phyloP scores from a whole-genome alignment of 495 filamentous ascomycete genomes.

The Collariella sp. region DNA sequence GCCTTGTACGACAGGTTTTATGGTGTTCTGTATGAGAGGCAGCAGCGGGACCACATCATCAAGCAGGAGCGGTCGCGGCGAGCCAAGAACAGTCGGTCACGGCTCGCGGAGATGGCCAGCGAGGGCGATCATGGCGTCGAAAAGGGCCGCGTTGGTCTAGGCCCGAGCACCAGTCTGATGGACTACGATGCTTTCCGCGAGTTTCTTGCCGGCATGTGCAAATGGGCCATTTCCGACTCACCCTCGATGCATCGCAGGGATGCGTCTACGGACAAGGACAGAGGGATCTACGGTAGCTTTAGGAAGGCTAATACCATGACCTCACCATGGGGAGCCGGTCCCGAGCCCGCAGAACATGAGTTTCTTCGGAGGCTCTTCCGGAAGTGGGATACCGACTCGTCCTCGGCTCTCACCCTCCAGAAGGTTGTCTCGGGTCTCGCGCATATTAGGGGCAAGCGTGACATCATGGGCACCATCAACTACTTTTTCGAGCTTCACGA shows the following conservation, averaged over 20 bases:
- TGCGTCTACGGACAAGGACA: slow-evolving; percentile 44
- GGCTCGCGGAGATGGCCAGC: slow-evolving; percentile 40
- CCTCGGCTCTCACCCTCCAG: slow-evolving; percentile 69
- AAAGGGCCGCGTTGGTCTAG: slow-evolving; percentile 79
- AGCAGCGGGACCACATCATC: slow-evolving; percentile 69
- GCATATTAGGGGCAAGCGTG: slow-evolving; percentile 78
- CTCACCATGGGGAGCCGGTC: slow-evolving; percentile 66
- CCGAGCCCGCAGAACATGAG: slow-evolving; percentile 87
- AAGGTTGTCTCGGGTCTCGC: slow-evolving; percentile 88
- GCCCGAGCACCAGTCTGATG: slow-evolving; percentile 83
- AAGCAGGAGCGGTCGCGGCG: slow-evolving; percentile 65
- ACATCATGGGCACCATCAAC: slow-evolving; percentile 94
- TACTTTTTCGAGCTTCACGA: slow-evolving; percentile 98
- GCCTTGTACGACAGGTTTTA: slow-evolving; percentile 92
- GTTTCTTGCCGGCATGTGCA: slow-evolving; percentile 77
- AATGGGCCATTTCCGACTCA: slow-evolving; percentile 80
- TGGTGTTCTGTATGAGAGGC: slow-evolving; percentile 77
- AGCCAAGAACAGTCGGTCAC: slow-evolving; percentile 49
- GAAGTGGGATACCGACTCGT: slow-evolving; percentile 74
- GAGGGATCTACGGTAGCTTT: slow-evolving; percentile 42
- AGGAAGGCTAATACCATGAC: slow-evolving; percentile 41
- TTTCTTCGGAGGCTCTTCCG: slow-evolving; percentile 86
- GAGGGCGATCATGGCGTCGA: slow-evolving; percentile 42
- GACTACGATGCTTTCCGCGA: slow-evolving; percentile 93
- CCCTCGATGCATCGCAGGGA: slow-evolving; percentile 52